Evolutionary conservation across 495 filamentous ascomycete species (phyloP).

Genomic region (Pseudevernia furfuracea): DNA sequence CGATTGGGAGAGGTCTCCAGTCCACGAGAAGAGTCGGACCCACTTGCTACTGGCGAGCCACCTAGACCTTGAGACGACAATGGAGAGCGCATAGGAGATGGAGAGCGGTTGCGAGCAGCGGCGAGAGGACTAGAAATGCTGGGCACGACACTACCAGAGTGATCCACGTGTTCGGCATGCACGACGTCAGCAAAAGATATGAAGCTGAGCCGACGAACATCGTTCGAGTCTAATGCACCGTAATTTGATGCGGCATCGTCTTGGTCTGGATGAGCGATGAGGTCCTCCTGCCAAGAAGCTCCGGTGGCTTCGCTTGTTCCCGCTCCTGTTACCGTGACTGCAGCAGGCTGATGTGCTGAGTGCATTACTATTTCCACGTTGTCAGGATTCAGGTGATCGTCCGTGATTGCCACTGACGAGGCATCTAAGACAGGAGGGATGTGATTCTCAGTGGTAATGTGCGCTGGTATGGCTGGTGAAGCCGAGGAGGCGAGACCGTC

Average conservation of each 20-base stretch:
- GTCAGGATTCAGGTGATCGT: slow-evolving; percentile 65
- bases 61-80: slow-evolving; percentile 55
- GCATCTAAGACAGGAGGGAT: slow-evolving; percentile 88
- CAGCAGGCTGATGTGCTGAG: slow-evolving; percentile 68
- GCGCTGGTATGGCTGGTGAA: slow-evolving; percentile 71
- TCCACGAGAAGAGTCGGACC: slow-evolving; percentile 57
- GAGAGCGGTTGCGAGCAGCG: slow-evolving; percentile 55
- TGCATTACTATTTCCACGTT: slow-evolving; percentile 85
- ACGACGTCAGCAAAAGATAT: slow-evolving; percentile 94
- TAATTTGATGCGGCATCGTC: slow-evolving; percentile 60
- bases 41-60: slow-evolving; percentile 61
- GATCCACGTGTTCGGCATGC: slow-evolving; percentile 71
- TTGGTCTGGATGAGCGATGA: slow-evolving; percentile 42
- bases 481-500: slow-evolving; percentile 52
- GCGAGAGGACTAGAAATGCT: slow-evolving; percentile 41
- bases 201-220: slow-evolving; percentile 79
- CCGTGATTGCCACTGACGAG: slow-evolving; percentile 80
- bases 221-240: slow-evolving; percentile 61
- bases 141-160: slow-evolving; percentile 35
- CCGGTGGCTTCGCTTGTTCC: slow-evolving; percentile 32
- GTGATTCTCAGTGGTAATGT: slow-evolving; percentile 86
- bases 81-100: slow-evolving; percentile 64
- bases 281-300: slow-evolving; percentile 49
- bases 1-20: slow-evolving; percentile 51
- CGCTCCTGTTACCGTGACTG: slow-evolving; percentile 49